Evolutionary conservation across 208 protist species (phyloP).

Genomic region (Wallacemonas sp.): DNA sequence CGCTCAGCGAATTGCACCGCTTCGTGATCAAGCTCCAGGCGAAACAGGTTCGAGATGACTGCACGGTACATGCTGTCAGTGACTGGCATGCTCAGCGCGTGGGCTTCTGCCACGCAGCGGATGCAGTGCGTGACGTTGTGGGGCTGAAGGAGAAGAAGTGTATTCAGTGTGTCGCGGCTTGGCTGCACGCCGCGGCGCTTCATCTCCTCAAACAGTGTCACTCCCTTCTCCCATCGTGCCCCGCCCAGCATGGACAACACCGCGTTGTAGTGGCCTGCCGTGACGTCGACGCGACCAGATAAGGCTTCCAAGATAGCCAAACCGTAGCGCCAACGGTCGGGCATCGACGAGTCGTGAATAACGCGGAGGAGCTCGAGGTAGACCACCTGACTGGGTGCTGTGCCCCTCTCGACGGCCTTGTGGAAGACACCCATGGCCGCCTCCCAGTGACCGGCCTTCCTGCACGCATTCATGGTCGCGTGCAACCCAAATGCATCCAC

Average conservation of each 20-base stretch:
- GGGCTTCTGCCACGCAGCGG: constrained; percentile 71
- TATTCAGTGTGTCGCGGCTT: constrained; percentile 76
- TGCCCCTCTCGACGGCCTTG: constrained; percentile 43
- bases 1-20: constrained; percentile 64
- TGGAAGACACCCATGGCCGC: constrained; percentile 55
- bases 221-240: constrained; percentile 44
- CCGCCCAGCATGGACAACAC: constrained; percentile 65
- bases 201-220: constrained; percentile 74
- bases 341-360: constrained; percentile 32
- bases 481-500: constrained; percentile 68
- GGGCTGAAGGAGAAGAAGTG: constrained; percentile 52
- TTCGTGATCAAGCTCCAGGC: constrained; percentile 70
- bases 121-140: constrained; percentile 61
- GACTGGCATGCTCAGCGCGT: constrained; percentile 68
- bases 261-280: constrained; percentile 85
- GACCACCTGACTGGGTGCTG: constrained; percentile 62
- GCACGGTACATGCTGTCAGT: constrained; percentile 82
- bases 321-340: constrained; percentile 48
- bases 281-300: constrained; percentile 58
- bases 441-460: constrained; percentile 56
- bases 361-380: constrained; percentile 83
- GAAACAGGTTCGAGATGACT: constrained; percentile 62
- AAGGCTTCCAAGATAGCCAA: constrained; percentile 55
- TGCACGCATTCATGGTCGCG: constrained; percentile 81
- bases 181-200: constrained; percentile 68